phyloP scores from a whole-genome alignment of 2,329 filamentous ascomycete species.

The Myotisia sp. region DNA sequence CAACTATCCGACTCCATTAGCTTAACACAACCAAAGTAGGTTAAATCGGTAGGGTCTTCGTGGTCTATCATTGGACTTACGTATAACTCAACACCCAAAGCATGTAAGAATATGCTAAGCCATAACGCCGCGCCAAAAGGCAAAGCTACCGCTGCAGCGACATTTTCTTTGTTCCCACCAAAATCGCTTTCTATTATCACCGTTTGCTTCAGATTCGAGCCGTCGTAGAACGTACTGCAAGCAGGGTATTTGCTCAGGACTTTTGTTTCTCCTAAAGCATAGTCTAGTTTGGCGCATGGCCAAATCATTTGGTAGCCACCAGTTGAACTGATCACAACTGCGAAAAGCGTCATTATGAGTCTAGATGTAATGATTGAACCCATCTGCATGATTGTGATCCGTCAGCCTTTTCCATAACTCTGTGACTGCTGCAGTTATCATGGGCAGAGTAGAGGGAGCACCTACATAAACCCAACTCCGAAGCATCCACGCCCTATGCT shows the following conservation, averaged over 20 bases:
- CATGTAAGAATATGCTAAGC: conserved; percentile 39
- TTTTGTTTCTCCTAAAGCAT: conserved; percentile 1
- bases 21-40: too few species aligned
- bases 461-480: conserved; percentile 36
- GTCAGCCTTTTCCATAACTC: background rate
- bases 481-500: conserved; percentile 52
- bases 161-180: conserved; percentile 4
- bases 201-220: conserved; percentile 1
- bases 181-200: conserved; percentile 11
- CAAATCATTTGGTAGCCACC: conserved; percentile 3
- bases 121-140: conserved; percentile 5
- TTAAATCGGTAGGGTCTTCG: too few species aligned
- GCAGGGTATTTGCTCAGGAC: conserved; percentile 1
- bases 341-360: background rate
- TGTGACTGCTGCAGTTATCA: background rate
- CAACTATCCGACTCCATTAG: too few species aligned
- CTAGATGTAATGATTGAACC: conserved; percentile 4
- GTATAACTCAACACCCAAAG: conserved; percentile 36
- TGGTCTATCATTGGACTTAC: too few species aligned
- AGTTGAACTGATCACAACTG: background rate
- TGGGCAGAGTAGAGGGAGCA: background rate
- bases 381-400: conserved; percentile 5
- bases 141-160: conserved; percentile 3
- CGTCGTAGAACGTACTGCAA: conserved; percentile 3
- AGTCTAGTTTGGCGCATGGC: conserved; percentile 5